Evolutionary conservation across 2,329 filamentous ascomycete species (phyloP).

Genomic region (Aspergillus jensenii): DNA sequence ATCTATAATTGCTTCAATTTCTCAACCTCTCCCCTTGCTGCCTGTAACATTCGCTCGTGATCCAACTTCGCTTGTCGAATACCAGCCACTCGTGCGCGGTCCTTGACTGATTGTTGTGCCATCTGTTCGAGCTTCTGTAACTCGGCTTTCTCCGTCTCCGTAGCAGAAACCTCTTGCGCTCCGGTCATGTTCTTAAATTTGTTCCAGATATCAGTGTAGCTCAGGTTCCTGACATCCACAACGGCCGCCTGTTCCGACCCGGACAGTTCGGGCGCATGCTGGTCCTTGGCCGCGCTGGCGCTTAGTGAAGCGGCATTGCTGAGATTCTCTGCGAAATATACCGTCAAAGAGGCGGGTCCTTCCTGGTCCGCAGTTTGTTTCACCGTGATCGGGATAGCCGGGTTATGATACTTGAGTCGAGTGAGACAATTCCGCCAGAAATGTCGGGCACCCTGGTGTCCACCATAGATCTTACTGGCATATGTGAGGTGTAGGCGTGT

Average conservation of each 20-base stretch:
- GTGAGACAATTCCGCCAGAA: constrained; percentile 86
- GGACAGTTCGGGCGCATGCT: constrained; percentile 33
- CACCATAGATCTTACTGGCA: constrained; percentile 42
- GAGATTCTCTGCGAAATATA: constrained; percentile 41
- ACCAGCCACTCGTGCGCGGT: constrained; percentile 37
- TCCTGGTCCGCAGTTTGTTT: constrained; percentile 62
- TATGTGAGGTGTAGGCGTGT: constrained; percentile 47
- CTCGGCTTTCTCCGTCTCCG: constrained; percentile 36
- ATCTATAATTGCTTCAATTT: constrained; percentile 37
- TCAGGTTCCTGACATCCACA: constrained; percentile 40
- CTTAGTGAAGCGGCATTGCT: constrained; percentile 29
- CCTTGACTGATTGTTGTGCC: constrained; percentile 36
- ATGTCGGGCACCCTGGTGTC: constrained; percentile 60
- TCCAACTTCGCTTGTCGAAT: constrained; percentile 47
- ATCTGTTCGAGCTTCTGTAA: constrained; percentile 37
- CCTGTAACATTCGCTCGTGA: constrained; percentile 45
- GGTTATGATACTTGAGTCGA: constrained; percentile 92
- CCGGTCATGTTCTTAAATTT: constrained; percentile 43
- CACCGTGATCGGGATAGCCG: constrained; percentile 77
- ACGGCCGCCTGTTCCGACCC: constrained; percentile 33
- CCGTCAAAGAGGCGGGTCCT: constrained; percentile 38
- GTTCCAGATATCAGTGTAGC: constrained; percentile 44
- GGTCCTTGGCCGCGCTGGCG: constrained; percentile 27
- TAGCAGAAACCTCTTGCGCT: constrained; percentile 36
- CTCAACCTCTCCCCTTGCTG: constrained; percentile 45